These are phyloP conservation scores for Calonectria multiphialidica DNA, from an alignment of 2,329 filamentous ascomycete genomes.

Conservation along the genomic window DNA sequence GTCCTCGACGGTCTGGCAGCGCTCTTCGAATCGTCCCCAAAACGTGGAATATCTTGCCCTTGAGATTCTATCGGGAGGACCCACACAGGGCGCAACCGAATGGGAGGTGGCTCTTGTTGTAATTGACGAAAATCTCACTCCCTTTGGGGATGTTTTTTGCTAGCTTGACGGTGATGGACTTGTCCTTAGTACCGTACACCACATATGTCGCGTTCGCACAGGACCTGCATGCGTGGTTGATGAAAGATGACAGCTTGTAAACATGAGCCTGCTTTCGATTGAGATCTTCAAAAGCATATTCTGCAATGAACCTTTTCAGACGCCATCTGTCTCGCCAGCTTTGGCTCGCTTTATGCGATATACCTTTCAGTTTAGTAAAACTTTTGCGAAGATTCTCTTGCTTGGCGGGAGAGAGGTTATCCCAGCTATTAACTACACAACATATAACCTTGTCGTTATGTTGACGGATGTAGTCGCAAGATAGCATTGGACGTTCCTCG, in stretches of 20 bases:
- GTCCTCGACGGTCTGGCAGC: no score
- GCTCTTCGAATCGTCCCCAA: not conserved
- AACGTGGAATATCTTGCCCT: not conserved
- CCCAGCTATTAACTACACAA: conserved; percentile 28
- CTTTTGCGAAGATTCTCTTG: not conserved
- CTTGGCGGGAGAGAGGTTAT: not conserved
- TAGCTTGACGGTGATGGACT: conserved; percentile 35
- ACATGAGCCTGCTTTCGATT: conserved; percentile 25
- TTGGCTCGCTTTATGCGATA: conserved; percentile 13
- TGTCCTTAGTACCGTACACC: conserved; percentile 12
- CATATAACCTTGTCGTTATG: not conserved
- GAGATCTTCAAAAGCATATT: conserved; percentile 42
- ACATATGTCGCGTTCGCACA: conserved; percentile 44
- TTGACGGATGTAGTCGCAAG: conserved; percentile 26
- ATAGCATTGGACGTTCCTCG: conserved; percentile 31
- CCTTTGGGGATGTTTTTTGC: conserved; percentile 34
- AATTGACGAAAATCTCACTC: conserved; percentile 54
- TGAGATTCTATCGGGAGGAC: not conserved
- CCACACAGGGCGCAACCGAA: conserved; percentile 44
- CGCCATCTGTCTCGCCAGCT: conserved; percentile 6
- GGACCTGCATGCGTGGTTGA: conserved; percentile 50
- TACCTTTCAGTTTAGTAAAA: conserved; percentile 27
- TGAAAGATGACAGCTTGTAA: conserved; percentile 35
- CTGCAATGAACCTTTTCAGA: conserved; percentile 36
- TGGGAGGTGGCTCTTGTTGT: conserved; percentile 42